A percentile compares a stretch with the other conserved stretches of the same genome.
These are phyloP conservation scores for Crotalaria pallida DNA, from an alignment of 306 rosid genomes.

Conservation along the genomic window DNA sequence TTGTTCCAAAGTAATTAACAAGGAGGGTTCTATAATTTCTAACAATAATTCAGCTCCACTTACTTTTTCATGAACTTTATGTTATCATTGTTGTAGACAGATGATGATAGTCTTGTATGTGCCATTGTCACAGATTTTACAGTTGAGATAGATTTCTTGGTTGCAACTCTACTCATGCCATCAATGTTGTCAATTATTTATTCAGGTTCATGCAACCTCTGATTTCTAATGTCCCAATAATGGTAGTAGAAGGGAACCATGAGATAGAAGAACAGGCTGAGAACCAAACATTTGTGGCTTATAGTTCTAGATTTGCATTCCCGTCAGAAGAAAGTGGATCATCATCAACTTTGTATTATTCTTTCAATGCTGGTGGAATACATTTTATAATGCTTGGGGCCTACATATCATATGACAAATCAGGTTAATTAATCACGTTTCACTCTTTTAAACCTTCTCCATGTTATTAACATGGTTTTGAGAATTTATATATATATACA, in stretches of 20 bases:
- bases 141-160: constrained; percentile 8
- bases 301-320: constrained; percentile 78
- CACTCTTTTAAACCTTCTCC: not conserved
- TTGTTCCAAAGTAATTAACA: not conserved
- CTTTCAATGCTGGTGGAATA: constrained; percentile 90
- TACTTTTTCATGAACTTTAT: not conserved
- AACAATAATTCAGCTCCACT: not conserved
- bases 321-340: constrained; percentile 86
- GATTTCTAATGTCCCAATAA: constrained; percentile 66
- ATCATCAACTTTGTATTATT: constrained; percentile 63
- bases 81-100: not conserved
- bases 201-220: constrained; percentile 82
- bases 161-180: not conserved
- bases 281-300: constrained; percentile 62
- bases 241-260: constrained; percentile 92
- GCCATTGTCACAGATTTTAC: not conserved
- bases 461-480: not conserved
- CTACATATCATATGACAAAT: constrained; percentile 46
- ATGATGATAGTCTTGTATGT: not conserved
- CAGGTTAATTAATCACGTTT: constrained; percentile 62
- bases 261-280: constrained; percentile 74
- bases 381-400: constrained; percentile 87
- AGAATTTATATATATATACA: not conserved
- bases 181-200: not conserved
- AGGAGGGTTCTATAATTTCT: not conserved